Percentiles rank a stretch among this genome's conserved stretches.
phyloP scores from a whole-genome alignment of 345 rosid species.

The Luvunga scandens region DNA sequence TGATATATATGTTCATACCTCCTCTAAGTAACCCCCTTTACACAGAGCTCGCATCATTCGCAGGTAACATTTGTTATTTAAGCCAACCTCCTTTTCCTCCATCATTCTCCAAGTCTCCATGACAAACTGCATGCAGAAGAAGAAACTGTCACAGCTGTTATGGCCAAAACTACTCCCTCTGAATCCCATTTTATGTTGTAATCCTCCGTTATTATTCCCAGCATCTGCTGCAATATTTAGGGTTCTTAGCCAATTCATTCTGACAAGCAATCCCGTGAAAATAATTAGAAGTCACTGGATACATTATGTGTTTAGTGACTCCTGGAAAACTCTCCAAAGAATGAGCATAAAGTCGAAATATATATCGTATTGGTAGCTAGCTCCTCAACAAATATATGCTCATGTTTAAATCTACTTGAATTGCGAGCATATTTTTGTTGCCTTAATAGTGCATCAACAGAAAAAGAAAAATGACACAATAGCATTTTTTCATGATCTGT shows the following conservation, averaged over 20 bases:
- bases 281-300: background rate
- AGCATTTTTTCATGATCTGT: background rate
- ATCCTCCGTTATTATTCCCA: background rate
- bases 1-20: conserved; percentile 43
- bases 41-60: conserved; percentile 70
- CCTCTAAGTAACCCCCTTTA: conserved; percentile 69
- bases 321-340: background rate
- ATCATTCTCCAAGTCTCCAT: conserved; percentile 76
- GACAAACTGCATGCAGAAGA: conserved; percentile 58
- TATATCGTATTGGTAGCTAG: background rate
- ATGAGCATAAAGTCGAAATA: background rate
- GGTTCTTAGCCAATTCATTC: background rate
- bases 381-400: background rate
- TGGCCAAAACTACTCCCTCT: background rate
- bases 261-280: background rate
- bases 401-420: background rate
- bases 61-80: conserved; percentile 42
- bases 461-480: background rate
- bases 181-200: background rate
- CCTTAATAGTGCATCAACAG: background rate
- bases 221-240: background rate
- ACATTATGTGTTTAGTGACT: background rate
- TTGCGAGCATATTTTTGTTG: background rate
- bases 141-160: conserved; percentile 9
- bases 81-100: conserved; percentile 52